A percentile compares a stretch with the other conserved stretches of the same genome.
phyloP scores from a whole-genome alignment of 768 basidiomycete species.

The Harrya chromipes region DNA sequence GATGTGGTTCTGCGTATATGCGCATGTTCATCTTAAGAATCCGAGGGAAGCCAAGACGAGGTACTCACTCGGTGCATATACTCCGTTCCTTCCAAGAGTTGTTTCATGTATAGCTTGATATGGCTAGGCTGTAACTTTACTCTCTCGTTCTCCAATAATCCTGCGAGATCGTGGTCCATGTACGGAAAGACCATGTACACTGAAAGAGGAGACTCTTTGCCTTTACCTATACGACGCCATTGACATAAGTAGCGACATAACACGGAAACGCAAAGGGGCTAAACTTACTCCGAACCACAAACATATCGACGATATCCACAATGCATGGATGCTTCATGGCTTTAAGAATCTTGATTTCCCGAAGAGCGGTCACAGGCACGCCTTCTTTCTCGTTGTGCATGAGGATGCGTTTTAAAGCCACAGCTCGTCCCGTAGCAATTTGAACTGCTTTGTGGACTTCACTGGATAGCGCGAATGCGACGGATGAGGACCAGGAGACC shows the following conservation, averaged over 20 bases:
- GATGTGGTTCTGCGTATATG: conserved; percentile 74
- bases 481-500: conserved; percentile 8
- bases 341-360: conserved; percentile 97
- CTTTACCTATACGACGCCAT: conserved; percentile 33
- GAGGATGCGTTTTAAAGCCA: conserved; percentile 91
- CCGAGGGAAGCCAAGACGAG: background rate
- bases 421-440: conserved; percentile 52
- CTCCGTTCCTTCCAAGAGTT: conserved; percentile 92
- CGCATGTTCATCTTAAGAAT: conserved; percentile 6
- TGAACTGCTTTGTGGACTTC: conserved; percentile 90
- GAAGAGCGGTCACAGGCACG: conserved; percentile 93
- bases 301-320: conserved; percentile 89
- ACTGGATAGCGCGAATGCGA: conserved; percentile 36
- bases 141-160: conserved; percentile 86
- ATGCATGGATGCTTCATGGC: conserved; percentile 82
- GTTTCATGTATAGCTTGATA: conserved; percentile 95
- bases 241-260: background rate
- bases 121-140: conserved; percentile 80
- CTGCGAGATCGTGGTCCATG: conserved; percentile 99
- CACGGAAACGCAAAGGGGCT: background rate
- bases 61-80: conserved; percentile 87
- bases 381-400: conserved; percentile 98
- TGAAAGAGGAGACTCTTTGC: conserved; percentile 66
- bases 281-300: conserved; percentile 72
- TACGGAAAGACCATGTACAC: conserved; percentile 99